Evolutionary conservation across 2,329 filamentous ascomycete species (phyloP), one percentile per base, ranked within the genome.

Genomic region (Cadophora luteo-olivacea): DNA sequence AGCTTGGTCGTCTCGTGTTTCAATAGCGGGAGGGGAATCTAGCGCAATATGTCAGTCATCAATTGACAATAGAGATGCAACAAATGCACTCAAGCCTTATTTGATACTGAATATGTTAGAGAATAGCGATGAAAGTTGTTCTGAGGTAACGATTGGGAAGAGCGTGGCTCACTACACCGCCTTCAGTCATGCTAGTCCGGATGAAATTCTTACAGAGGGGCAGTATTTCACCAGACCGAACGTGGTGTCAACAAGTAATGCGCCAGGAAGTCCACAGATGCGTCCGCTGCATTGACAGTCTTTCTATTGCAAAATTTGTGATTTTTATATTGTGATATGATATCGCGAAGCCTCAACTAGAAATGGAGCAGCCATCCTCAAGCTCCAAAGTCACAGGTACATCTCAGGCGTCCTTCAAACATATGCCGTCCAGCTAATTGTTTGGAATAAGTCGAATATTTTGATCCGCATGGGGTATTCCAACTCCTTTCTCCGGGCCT

Each of bases 391-490:
- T 93, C 77, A 92, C 90, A 78, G 90, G 91, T 92, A 82, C 72
- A 51, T 61, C 36, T n/a, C 29, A 61, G 22, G 25, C 29, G 29
- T 58, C 16, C 24, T 49, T 36, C 54, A 16, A 54, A 45, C 41
- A 19, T 14, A 49, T 62, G 6, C 29, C 11, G 25, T 33, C 33
- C 41, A 65, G 55, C 73, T 74, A 66, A 74, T 36, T 14, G 14
- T 12, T 32, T 57, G 57, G 48, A 29, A 61, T 3, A 55, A 97
- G 94, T 97, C 83, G 94, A 98, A 84, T 99, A 97, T 82, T 93
- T 92, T 82, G 96, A 99, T 82, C 95, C 96, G 64, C 92, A 93
- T 78, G 91, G 92, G 76, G 87, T 98, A 72, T 98, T 95, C 81
- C 89, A 92, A 68, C 86, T 95, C 64, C 84, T 98, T 54, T 90